A percentile compares a stretch with the other conserved stretches of the same genome.
Evolutionary conservation across 805 yeast genomes (phyloP).

Genomic region (Myxozyma udenii): DNA sequence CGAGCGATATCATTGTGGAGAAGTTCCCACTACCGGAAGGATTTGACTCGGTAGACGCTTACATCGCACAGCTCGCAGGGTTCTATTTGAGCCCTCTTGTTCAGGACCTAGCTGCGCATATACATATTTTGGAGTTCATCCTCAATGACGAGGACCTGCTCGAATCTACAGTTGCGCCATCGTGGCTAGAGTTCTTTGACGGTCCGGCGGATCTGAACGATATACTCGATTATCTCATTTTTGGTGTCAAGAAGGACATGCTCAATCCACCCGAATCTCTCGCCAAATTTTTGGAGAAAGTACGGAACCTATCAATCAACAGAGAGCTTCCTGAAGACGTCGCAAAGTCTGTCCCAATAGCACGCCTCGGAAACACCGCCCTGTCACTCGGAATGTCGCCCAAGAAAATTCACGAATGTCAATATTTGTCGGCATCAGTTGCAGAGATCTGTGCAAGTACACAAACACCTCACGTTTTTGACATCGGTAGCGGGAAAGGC

Average conservation of each 20-base stretch:
- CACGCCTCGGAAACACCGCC: slow-evolving; percentile 10
- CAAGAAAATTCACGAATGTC: slow-evolving; percentile 31
- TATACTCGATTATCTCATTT: slow-evolving; percentile 17
- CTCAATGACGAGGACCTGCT: slow-evolving; percentile 18
- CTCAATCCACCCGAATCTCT: slow-evolving; percentile 17
- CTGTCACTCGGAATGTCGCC: slow-evolving; percentile 31
- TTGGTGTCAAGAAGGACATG: background rate
- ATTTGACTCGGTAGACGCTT: slow-evolving; percentile 19
- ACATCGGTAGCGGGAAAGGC: slow-evolving; percentile 34
- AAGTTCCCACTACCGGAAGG: slow-evolving; percentile 24
- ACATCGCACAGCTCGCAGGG: slow-evolving; percentile 10
- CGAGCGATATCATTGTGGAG: background rate
- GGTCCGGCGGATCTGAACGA: slow-evolving; percentile 8
- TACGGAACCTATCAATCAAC: slow-evolving; percentile 11
- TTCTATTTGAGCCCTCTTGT: slow-evolving; percentile 25
- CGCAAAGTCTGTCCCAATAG: background rate
- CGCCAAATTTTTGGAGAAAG: slow-evolving; percentile 6
- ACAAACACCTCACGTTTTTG: slow-evolving; percentile 24
- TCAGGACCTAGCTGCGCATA: slow-evolving; percentile 18
- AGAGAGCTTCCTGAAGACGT: slow-evolving; percentile 10
- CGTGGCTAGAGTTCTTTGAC: slow-evolving; percentile 26
- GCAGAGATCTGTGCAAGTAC: slow-evolving; percentile 10
- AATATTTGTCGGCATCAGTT: slow-evolving; percentile 16
- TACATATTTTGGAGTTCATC: slow-evolving; percentile 28
- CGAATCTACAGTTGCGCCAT: slow-evolving; percentile 14